Conservation (phyloP, 2,329 filamentous ascomycete species). For the Alternaria ventricosa region DNA sequence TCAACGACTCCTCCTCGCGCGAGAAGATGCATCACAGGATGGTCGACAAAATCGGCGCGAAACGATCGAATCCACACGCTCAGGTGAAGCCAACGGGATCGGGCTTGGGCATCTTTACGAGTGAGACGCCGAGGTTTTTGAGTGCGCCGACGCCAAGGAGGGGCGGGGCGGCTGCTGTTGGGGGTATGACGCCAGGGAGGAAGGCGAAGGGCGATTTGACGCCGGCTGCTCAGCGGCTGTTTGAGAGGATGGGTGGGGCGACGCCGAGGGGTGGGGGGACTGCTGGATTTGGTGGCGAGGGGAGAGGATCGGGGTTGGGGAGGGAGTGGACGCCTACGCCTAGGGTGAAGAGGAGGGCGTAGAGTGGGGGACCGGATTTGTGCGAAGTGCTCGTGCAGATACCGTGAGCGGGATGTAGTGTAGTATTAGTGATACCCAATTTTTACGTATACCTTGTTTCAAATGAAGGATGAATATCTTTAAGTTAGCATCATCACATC, state of each 20-base stretch:
- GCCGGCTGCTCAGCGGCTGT: conserved; percentile 70
- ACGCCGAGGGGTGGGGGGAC: conserved; percentile 24
- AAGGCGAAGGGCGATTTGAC: conserved; percentile 67
- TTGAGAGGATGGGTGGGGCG: conserved; percentile 50
- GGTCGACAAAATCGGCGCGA: conserved; percentile 55
- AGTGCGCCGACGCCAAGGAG: conserved; percentile 72
- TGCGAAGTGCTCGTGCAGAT: conserved; percentile 37
- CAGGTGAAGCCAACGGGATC: conserved; percentile 16
- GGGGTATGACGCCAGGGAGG: conserved; percentile 28
- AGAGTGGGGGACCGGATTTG: conserved; percentile 1
- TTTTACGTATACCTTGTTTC: background rate
- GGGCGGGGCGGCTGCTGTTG: conserved; percentile 57
- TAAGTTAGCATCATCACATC: no score
- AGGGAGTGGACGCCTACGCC: conserved; percentile 41
- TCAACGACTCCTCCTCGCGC: conserved; percentile 75
- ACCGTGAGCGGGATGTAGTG: background rate
- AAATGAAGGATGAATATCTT: background rate
- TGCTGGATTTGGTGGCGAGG: conserved; percentile 27
- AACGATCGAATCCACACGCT: conserved; percentile 6
- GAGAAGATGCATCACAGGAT: conserved; percentile 79
- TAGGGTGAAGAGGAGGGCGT: conserved; percentile 20
- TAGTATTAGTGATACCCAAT: background rate
- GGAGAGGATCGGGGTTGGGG: conserved; percentile 6
- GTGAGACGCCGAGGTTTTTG: conserved; percentile 67
- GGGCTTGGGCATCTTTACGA: conserved; percentile 35